These are phyloP conservation scores for Linaria vulgaris DNA, from an alignment of 257 asterid genomes.

Conservation along the genomic window DNA sequence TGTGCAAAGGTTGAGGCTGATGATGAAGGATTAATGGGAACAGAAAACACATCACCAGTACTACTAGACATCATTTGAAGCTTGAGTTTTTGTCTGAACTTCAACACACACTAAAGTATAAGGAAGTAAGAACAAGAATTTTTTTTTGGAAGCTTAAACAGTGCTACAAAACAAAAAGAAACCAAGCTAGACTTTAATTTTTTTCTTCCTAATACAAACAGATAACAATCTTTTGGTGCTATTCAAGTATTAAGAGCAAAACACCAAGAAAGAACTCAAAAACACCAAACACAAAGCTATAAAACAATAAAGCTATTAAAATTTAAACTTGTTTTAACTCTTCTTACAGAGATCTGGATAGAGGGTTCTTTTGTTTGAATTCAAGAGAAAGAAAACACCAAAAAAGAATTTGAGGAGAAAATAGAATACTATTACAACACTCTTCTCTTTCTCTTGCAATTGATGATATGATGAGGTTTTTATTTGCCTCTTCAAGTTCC, in stretches of 20 bases:
- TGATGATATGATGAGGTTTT: no score
- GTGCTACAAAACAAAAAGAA: conserved; percentile 42
- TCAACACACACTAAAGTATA: background rate
- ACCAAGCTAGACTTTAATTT: conserved; percentile 19
- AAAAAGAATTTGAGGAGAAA: conserved; percentile 40
- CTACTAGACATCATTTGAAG: conserved; percentile 72
- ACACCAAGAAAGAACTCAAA: conserved; percentile 37
- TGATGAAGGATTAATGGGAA: conserved; percentile 47
- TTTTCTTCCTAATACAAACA: conserved; percentile 45
- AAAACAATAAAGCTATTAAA: background rate
- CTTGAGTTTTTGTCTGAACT: conserved; percentile 17
- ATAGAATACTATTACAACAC: conserved; percentile 23
- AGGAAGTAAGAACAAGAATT: conserved; percentile 4
- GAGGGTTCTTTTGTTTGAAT: conserved; percentile 41
- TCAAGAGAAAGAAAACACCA: conserved; percentile 51
- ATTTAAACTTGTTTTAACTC: no score
- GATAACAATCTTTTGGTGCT: conserved; percentile 53
- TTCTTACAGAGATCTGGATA: no score
- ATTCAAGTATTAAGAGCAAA: conserved; percentile 33
- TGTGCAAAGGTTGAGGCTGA: conserved; percentile 31
- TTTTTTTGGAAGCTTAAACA: conserved; percentile 23
- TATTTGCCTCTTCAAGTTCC: conserved; percentile 28
- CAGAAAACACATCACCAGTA: conserved; percentile 57
- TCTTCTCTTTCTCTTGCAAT: conserved; percentile 23
- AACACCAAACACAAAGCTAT: conserved; percentile 16